Conservation (phyloP, 1,139 yeast genomes). For the Magnusiomyces sp. region DNA sequence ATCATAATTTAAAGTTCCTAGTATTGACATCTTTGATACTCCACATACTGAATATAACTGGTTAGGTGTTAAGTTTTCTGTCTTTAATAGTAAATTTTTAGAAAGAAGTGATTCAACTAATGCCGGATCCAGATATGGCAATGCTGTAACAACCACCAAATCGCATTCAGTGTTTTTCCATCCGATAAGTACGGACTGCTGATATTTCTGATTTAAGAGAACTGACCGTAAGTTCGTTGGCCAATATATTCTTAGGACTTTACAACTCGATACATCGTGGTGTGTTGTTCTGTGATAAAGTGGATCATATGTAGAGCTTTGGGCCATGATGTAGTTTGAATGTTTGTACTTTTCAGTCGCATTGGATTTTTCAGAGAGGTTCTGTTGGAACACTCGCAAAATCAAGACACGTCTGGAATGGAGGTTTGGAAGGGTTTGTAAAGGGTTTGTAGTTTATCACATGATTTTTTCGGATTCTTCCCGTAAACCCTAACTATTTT, state of each 20-base stretch:
- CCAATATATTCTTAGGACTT: constrained; percentile 31
- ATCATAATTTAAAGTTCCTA: constrained; percentile 23
- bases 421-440: too few species aligned
- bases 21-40: constrained; percentile 22
- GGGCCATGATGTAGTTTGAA: too few species aligned
- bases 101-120: constrained; percentile 24
- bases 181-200: constrained; percentile 28
- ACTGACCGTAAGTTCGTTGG: constrained; percentile 27
- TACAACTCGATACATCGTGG: background rate
- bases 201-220: constrained; percentile 16
- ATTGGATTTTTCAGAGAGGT: too few species aligned
- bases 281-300: background rate
- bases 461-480: too few species aligned
- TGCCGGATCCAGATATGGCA: constrained; percentile 26
- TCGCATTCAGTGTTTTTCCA: constrained; percentile 28
- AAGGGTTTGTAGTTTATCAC: too few species aligned
- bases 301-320: too few species aligned
- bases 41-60: constrained; percentile 27
- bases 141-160: constrained; percentile 30
- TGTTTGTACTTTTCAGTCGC: too few species aligned
- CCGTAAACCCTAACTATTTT: too few species aligned
- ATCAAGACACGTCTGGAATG: too few species aligned
- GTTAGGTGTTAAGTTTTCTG: constrained; percentile 19
- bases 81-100: constrained; percentile 24
- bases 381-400: too few species aligned